phyloP scores from a whole-genome alignment of 2,329 filamentous ascomycete species.

The Laburnicola sp. region DNA sequence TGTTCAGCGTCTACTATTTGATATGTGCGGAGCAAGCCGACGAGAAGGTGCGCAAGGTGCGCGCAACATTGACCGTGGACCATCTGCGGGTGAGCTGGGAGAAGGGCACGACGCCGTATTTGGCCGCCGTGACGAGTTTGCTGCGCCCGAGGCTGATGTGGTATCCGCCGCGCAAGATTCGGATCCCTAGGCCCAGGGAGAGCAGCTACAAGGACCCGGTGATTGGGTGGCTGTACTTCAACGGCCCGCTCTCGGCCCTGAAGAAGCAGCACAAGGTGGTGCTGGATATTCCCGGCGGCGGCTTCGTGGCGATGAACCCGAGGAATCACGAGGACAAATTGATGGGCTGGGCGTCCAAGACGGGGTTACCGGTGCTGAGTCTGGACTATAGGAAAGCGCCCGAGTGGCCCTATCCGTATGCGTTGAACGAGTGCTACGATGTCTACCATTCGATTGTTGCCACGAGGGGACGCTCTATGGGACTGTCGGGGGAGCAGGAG shows the following conservation, averaged over 20 bases:
- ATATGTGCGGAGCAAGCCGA: constrained; percentile 92
- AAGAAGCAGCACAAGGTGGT: constrained; percentile 77
- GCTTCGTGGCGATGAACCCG: constrained; percentile 97
- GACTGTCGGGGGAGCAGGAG: constrained; percentile 66
- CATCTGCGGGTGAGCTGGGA: constrained; percentile 95
- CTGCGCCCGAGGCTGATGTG: constrained; percentile 77
- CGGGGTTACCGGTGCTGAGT: constrained; percentile 84
- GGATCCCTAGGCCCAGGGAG: constrained; percentile 76
- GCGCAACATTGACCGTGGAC: constrained; percentile 83
- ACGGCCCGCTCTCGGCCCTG: constrained; percentile 79
- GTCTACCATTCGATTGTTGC: constrained; percentile 75
- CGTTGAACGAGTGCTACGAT: constrained; percentile 84
- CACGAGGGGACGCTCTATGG: constrained; percentile 74
- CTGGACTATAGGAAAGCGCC: constrained; percentile 89
- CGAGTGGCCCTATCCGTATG: constrained; percentile 82
- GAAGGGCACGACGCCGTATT: constrained; percentile 85
- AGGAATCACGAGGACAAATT: constrained; percentile 92
- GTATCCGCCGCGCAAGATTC: constrained; percentile 78
- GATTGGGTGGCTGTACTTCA: constrained; percentile 89
- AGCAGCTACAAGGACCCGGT: constrained; percentile 85
- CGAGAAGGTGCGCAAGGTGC: constrained; percentile 91
- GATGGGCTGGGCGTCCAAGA: constrained; percentile 86
- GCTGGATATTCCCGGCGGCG: constrained; percentile 88
- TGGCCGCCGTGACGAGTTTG: constrained; percentile 71
- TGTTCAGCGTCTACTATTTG: constrained; percentile 89